These are phyloP conservation scores for Ilyonectria mors-panacis DNA, from an alignment of 2,329 filamentous ascomycete genomes.

Conservation along the genomic window DNA sequence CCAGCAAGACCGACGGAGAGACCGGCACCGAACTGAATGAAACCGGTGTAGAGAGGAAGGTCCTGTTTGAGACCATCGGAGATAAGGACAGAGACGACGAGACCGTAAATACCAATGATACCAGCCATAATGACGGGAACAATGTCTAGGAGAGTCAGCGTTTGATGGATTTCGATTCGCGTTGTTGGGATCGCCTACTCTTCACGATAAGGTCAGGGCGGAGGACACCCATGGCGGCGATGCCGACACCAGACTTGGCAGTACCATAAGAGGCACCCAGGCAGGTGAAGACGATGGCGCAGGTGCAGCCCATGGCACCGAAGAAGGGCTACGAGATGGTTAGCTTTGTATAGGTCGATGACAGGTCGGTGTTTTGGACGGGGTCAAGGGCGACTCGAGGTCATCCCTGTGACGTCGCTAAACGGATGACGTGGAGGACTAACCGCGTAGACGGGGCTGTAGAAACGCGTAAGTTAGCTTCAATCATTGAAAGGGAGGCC, in stretches of 20 bases:
- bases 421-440: constrained; percentile 67
- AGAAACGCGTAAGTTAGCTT: constrained; percentile 61
- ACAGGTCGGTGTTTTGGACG: constrained; percentile 34
- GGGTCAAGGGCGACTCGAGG: constrained; percentile 36
- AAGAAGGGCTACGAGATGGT: constrained; percentile 81
- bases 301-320: constrained; percentile 96
- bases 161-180: background rate
- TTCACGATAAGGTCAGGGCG: constrained; percentile 98
- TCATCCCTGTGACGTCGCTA: constrained; percentile 50
- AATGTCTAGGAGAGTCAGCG: constrained; percentile 77
- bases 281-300: constrained; percentile 97
- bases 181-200: constrained; percentile 75
- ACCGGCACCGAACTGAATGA: constrained; percentile 89
- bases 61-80: constrained; percentile 83
- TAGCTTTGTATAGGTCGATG: constrained; percentile 50
- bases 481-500: constrained; percentile 34
- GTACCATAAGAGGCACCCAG: constrained; percentile 98
- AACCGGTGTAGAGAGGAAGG: constrained; percentile 83
- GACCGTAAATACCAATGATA: constrained; percentile 99
- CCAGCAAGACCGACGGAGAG: constrained; percentile 86
- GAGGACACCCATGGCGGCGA: constrained; percentile 97
- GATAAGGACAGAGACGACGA: constrained; percentile 90
- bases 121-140: constrained; percentile 99
- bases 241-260: constrained; percentile 99
- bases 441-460: constrained; percentile 98